These are phyloP conservation scores for Boletellus ananiceps DNA, from an alignment of 768 basidiomycete species.

Conservation along the genomic window DNA sequence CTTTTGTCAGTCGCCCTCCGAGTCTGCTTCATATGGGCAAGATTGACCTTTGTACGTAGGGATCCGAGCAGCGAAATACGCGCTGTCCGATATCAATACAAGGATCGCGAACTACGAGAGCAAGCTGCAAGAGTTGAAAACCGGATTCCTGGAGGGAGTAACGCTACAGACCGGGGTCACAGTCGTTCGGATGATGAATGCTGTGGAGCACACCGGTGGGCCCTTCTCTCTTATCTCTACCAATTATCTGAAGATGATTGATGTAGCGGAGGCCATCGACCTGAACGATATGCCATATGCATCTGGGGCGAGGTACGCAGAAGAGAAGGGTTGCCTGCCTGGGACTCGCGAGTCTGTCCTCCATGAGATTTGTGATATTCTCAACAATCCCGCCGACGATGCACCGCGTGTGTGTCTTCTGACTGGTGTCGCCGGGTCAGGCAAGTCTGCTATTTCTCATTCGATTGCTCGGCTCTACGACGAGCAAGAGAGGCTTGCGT, in stretches of 20 bases:
- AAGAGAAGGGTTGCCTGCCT: conserved; percentile 1
- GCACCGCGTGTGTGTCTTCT: conserved; percentile 16
- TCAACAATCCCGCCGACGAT: background rate
- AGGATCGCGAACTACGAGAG: background rate
- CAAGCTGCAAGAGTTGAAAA: background rate
- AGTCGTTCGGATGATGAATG: background rate
- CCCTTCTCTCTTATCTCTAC: background rate
- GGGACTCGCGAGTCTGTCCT: background rate
- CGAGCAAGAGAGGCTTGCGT: conserved; percentile 16
- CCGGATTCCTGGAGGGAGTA: background rate
- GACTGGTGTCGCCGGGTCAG: conserved; percentile 2
- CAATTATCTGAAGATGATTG: background rate
- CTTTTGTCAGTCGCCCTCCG: too few relatives aligned
- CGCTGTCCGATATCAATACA: too few relatives aligned
- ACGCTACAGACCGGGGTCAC: background rate
- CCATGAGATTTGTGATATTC: background rate
- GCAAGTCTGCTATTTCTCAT: background rate
- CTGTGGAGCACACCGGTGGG: background rate
- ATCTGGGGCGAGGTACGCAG: conserved; percentile 8
- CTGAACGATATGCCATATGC: conserved; percentile 8
- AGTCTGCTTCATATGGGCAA: too few relatives aligned
- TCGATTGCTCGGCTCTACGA: conserved; percentile 9
- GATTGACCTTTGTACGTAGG: too few relatives aligned
- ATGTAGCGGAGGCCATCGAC: background rate
- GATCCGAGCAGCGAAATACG: too few relatives aligned